Conservation (phyloP, 164 flowering plant genomes). For the Vitis rupestris region DNA sequence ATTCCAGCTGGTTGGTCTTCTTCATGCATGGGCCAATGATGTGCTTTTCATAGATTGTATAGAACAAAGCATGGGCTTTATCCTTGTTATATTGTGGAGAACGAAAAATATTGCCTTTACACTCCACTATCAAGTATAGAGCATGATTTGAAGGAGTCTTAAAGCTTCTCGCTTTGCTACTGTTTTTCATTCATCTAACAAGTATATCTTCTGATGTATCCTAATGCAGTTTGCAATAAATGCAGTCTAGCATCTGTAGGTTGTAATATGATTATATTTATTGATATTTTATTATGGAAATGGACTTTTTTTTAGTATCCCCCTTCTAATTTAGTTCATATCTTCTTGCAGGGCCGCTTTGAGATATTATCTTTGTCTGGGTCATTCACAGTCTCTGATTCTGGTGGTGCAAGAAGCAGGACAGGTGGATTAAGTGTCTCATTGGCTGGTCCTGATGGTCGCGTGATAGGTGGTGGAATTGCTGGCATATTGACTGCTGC, state of each 20-base stretch:
- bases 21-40: no score
- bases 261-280: neutral
- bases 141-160: neutral
- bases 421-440: slow-evolving; percentile 82
- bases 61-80: no score
- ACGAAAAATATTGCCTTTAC: neutral
- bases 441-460: slow-evolving; percentile 89
- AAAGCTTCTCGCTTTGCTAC: neutral
- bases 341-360: slow-evolving; percentile 70
- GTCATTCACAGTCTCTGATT: slow-evolving; percentile 54
- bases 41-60: no score
- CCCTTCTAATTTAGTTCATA: neutral
- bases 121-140: neutral
- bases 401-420: slow-evolving; percentile 51
- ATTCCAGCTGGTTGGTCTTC: no score
- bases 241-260: neutral
- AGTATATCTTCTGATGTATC: neutral
- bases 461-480: slow-evolving; percentile 81
- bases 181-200: neutral
- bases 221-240: neutral
- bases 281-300: neutral
- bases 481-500: slow-evolving; percentile 78
- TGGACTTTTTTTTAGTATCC: neutral
- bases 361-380: slow-evolving; percentile 81
- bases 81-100: neutral